These are phyloP conservation scores for Rhazya stricta DNA, from an alignment of 257 asterid species.

Conservation along the genomic window DNA sequence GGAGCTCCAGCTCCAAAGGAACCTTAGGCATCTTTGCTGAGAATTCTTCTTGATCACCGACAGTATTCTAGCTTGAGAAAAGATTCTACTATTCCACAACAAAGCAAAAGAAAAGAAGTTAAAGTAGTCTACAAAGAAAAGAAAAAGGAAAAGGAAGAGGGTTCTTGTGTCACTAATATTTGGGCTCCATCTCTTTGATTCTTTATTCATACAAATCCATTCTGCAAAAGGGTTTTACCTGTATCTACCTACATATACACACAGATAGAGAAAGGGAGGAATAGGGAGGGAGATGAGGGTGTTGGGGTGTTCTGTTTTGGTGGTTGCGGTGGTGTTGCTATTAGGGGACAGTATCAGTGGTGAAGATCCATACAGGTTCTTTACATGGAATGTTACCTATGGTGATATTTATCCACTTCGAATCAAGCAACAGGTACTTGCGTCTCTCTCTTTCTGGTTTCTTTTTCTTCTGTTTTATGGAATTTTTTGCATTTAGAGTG, in stretches of 20 bases:
- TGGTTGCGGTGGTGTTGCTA: conserved; percentile 1
- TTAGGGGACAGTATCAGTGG: background rate
- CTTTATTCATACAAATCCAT: background rate
- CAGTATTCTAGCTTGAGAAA: background rate
- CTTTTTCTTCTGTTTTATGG: background rate
- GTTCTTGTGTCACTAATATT: background rate
- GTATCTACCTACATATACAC: background rate
- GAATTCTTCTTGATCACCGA: conserved; percentile 3
- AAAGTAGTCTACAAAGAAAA: conserved; percentile 6
- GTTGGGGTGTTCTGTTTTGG: background rate
- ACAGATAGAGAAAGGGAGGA: background rate
- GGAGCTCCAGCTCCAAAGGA: background rate
- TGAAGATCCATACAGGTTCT: conserved; percentile 29
- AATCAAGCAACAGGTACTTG: conserved; percentile 20
- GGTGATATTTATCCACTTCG: conserved; percentile 28
- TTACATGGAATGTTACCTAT: conserved; percentile 29
- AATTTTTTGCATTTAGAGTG: background rate
- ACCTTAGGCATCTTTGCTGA: background rate
- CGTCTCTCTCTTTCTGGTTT: background rate
- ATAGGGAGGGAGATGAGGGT: conserved; percentile 5
- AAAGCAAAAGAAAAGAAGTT: conserved; percentile 3
- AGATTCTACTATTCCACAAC: background rate
- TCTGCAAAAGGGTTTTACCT: background rate
- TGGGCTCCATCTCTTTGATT: background rate
- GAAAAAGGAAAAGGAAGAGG: background rate